A percentile compares a stretch with the other conserved stretches of the same genome.
These are phyloP conservation scores for Schoenoplectus tabernaemontani DNA, from an alignment of 202 grass and related monocot species.

Conservation along the genomic window DNA sequence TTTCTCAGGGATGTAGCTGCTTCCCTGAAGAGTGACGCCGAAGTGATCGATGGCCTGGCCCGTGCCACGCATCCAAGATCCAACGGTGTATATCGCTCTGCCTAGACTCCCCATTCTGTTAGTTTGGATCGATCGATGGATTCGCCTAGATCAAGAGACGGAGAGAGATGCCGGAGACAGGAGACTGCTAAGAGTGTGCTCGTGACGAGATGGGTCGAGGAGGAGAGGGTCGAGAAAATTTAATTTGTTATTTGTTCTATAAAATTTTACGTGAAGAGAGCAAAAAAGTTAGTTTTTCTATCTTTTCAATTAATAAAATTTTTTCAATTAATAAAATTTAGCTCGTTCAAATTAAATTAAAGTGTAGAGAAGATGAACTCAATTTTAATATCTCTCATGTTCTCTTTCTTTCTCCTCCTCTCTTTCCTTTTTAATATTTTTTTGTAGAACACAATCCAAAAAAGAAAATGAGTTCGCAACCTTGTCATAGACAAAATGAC, in stretches of 20 bases:
- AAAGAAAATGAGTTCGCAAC: not conserved
- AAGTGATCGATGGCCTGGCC: slow-evolving; percentile 77
- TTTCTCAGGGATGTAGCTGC: slow-evolving; percentile 53
- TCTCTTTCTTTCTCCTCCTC: too few species aligned
- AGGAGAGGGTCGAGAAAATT: slow-evolving; percentile 8
- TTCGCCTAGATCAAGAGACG: not conserved
- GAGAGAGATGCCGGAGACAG: not conserved
- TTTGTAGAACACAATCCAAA: too few species aligned
- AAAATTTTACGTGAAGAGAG: too few species aligned
- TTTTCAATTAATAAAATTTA: too few species aligned
- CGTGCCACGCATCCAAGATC: slow-evolving; percentile 83
- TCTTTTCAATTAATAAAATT: too few species aligned
- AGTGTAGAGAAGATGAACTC: too few species aligned
- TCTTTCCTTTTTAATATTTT: too few species aligned
- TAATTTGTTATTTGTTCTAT: too few species aligned
- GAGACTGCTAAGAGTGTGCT: slow-evolving; percentile 27
- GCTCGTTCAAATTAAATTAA: too few species aligned
- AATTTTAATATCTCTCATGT: too few species aligned
- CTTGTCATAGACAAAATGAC: not conserved
- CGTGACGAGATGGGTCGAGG: too few species aligned
- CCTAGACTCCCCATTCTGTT: slow-evolving; percentile 57
- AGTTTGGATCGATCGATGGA: not conserved
- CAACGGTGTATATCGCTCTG: slow-evolving; percentile 69
- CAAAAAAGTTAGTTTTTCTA: too few species aligned
- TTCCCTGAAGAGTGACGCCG: slow-evolving; percentile 62